A percentile compares a stretch with the other conserved stretches of the same genome.
These are phyloP conservation scores for Candida quercuum DNA, from an alignment of 805 yeast species.

Conservation along the genomic window DNA sequence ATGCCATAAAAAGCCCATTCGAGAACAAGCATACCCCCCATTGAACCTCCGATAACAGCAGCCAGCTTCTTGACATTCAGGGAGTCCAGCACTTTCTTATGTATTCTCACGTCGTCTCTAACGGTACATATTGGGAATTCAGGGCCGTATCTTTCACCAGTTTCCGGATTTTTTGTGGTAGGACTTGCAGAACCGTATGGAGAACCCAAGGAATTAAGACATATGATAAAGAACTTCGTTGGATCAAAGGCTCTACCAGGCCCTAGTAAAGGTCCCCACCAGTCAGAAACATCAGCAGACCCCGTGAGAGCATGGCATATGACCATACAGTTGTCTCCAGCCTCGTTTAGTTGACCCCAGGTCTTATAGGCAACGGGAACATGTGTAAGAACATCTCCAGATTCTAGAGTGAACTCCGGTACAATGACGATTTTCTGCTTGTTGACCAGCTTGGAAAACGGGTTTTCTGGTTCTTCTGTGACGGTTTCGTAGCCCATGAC, in stretches of 20 bases:
- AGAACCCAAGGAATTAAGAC: conserved; percentile 90
- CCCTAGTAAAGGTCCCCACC: conserved; percentile 98
- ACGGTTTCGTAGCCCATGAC: conserved; percentile 6
- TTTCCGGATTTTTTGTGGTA: conserved; percentile 69
- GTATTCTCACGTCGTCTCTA: conserved; percentile 86
- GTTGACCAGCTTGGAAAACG: conserved; percentile 62
- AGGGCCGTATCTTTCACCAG: conserved; percentile 81
- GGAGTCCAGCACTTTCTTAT: conserved; percentile 69
- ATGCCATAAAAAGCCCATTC: conserved; percentile 77
- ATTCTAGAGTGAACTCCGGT: conserved; percentile 71
- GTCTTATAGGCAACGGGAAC: conserved; percentile 95
- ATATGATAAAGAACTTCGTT: conserved; percentile 74
- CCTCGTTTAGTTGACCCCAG: conserved; percentile 81
- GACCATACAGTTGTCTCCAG: conserved; percentile 73
- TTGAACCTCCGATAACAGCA: conserved; percentile 90
- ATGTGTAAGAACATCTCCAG: conserved; percentile 64
- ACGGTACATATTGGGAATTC: conserved; percentile 91
- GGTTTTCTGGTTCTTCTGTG: conserved; percentile 48
- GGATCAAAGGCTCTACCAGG: conserved; percentile 88
- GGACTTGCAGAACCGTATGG: conserved; percentile 98
- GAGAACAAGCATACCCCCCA: conserved; percentile 97
- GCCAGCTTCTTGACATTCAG: conserved; percentile 79
- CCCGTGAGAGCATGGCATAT: conserved; percentile 96
- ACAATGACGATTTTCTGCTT: conserved; percentile 76
- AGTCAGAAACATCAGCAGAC: conserved; percentile 88